phyloP scores from a whole-genome alignment of 768 basidiomycete species.

The Tulasnella sp. region DNA sequence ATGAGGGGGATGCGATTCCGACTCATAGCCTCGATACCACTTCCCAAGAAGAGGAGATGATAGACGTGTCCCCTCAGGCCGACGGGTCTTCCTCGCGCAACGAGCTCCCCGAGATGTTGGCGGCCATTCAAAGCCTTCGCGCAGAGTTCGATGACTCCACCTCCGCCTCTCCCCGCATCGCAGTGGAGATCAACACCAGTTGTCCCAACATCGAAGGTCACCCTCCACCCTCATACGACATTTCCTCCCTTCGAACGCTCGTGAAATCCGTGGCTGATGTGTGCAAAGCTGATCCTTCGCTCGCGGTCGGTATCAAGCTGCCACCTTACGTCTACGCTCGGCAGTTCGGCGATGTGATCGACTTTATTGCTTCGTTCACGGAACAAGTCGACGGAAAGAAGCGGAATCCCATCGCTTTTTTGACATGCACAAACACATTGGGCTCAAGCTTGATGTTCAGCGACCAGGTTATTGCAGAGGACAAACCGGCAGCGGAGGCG shows the following conservation, averaged over 20 bases:
- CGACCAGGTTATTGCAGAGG: conserved; percentile 44
- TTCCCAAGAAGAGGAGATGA: neutral
- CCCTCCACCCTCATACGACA: conserved; percentile 55
- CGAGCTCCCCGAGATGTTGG: conserved; percentile 54
- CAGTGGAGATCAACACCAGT: conserved; percentile 76
- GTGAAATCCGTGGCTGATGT: conserved; percentile 52
- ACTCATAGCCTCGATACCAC: neutral
- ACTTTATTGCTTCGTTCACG: conserved; percentile 45
- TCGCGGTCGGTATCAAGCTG: conserved; percentile 73
- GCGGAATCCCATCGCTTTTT: conserved; percentile 57
- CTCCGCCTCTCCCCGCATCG: conserved; percentile 40
- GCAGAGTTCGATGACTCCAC: conserved; percentile 27
- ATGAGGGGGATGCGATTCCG: neutral
- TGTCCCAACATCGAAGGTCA: conserved; percentile 70
- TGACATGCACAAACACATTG: conserved; percentile 78
- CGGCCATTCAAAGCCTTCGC: conserved; percentile 59
- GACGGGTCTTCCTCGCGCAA: conserved; percentile 16
- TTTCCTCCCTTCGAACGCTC: conserved; percentile 49
- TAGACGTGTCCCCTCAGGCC: neutral
- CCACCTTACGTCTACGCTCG: conserved; percentile 64
- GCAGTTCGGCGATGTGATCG: conserved; percentile 57
- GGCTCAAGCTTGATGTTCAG: conserved; percentile 63
- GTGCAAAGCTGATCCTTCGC: conserved; percentile 47
- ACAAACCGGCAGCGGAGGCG: conserved; percentile 24
- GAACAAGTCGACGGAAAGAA: conserved; percentile 23